These are phyloP conservation scores for Pisolithus albus DNA, from an alignment of 768 basidiomycete species.

Conservation along the genomic window DNA sequence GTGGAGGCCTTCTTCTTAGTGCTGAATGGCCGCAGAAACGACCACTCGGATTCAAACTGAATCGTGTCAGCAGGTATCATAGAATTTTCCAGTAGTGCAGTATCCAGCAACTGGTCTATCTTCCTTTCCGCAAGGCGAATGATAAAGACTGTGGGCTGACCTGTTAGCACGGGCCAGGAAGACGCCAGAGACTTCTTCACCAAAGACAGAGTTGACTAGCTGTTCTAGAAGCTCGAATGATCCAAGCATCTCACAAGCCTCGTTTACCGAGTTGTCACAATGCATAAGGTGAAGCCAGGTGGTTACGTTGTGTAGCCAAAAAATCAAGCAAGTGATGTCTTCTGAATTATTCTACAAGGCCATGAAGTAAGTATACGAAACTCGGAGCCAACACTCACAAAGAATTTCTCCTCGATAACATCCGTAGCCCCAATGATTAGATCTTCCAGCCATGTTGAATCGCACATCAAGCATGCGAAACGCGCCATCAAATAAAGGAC, in stretches of 20 bases:
- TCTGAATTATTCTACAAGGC: slow-evolving; percentile 64
- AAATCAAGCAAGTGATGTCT: slow-evolving; percentile 78
- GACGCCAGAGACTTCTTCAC: slow-evolving; percentile 34
- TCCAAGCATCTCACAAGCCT: slow-evolving; percentile 76
- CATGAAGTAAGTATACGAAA: slow-evolving; percentile 7
- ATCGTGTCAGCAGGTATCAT: slow-evolving; percentile 71
- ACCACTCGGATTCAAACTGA: slow-evolving; percentile 97
- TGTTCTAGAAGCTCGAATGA: slow-evolving; percentile 86
- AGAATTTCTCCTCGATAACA: slow-evolving; percentile 85
- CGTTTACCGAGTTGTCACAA: slow-evolving; percentile 72
- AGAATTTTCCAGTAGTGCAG: slow-evolving; percentile 74
- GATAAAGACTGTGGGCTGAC: slow-evolving; percentile 65
- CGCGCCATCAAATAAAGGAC: slow-evolving; percentile 83
- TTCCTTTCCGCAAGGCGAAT: slow-evolving; percentile 86
- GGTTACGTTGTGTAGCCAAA: slow-evolving; percentile 93
- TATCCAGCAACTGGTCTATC: slow-evolving; percentile 82
- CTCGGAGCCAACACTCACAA: slow-evolving; percentile 50
- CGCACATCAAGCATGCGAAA: slow-evolving; percentile 86
- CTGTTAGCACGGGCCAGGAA: slow-evolving; percentile 1
- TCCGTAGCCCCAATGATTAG: slow-evolving; percentile 90
- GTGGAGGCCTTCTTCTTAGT: slow-evolving; percentile 47
- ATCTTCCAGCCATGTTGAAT: slow-evolving; percentile 89
- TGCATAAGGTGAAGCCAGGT: slow-evolving; percentile 88
- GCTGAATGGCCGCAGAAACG: slow-evolving; percentile 69
- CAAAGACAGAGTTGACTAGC: slow-evolving; percentile 90